Evolutionary conservation across 1,284 basidiomycete species (phyloP).

Genomic region (Cutaneotrichosporon sp.): DNA sequence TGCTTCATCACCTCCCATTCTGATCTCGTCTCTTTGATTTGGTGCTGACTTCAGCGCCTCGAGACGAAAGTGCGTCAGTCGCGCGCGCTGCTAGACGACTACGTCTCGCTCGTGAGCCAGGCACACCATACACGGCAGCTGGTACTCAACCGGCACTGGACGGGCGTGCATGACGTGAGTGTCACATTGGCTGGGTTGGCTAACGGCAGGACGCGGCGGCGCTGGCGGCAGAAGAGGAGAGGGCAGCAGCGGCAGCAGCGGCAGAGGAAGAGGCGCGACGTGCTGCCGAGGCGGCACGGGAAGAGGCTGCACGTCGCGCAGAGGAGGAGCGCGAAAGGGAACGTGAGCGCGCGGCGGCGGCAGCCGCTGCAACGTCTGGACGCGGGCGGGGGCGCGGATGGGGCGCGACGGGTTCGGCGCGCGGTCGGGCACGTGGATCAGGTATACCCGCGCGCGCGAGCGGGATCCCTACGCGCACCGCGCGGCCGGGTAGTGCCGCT

Average conservation of each 20-base stretch:
- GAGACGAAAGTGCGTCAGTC: conserved; percentile 40
- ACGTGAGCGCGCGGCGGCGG: conserved; percentile 11
- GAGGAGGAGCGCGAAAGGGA: conserved; percentile 20
- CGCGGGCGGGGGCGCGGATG: conserved; percentile 3
- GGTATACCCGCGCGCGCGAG: conserved; percentile 1
- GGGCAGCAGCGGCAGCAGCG: background rate
- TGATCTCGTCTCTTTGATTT: background rate
- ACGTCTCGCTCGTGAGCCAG: conserved; percentile 43
- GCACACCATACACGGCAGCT: conserved; percentile 42
- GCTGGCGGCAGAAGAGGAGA: conserved; percentile 18
- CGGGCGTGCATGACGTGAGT: conserved; percentile 42
- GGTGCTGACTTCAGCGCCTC: conserved; percentile 31
- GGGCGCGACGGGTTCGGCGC: conserved; percentile 12
- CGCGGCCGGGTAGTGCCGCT: conserved; percentile 6
- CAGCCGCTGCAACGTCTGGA: background rate
- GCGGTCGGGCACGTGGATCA: background rate
- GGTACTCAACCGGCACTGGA: conserved; percentile 41
- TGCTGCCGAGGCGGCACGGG: conserved; percentile 17
- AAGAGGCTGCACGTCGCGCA: conserved; percentile 8
- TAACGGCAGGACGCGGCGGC: conserved; percentile 32
- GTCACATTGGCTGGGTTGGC: background rate
- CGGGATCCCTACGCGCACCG: conserved; percentile 7
- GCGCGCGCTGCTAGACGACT: conserved; percentile 39
- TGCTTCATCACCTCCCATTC: too few species aligned
- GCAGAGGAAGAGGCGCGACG: conserved; percentile 6